phyloP scores from a whole-genome alignment of 176 grass and related monocot genomes.

The Thinopyrum elongatum region DNA sequence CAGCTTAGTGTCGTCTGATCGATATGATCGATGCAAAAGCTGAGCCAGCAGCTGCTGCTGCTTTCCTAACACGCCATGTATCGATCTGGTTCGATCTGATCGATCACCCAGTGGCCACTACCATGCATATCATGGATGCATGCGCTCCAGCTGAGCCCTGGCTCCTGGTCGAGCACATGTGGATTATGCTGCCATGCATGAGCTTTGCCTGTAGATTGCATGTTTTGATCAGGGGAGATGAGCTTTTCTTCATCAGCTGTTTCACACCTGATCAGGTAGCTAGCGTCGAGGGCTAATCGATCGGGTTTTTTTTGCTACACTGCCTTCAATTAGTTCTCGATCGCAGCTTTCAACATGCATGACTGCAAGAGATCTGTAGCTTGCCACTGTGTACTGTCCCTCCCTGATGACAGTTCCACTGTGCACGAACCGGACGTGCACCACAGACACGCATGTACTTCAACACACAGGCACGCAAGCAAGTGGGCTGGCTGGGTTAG shows the following conservation, averaged over 20 bases:
- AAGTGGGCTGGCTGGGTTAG: not conserved
- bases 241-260: not conserved
- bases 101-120: constrained; percentile 13
- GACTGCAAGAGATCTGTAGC: constrained; percentile 42
- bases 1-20: constrained; percentile 6
- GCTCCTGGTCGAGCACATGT: not conserved
- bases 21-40: constrained; percentile 22
- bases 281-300: not conserved
- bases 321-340: not conserved
- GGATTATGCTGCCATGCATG: not conserved
- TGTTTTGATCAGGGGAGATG: not conserved
- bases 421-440: constrained; percentile 15
- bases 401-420: constrained; percentile 34
- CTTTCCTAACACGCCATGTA: not conserved
- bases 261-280: not conserved
- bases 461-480: constrained; percentile 23
- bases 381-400: constrained; percentile 17
- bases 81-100: not conserved
- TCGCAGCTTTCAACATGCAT: constrained; percentile 26
- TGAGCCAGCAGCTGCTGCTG: not conserved
- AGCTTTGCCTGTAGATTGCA: constrained; percentile 10
- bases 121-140: not conserved
- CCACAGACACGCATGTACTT: constrained; percentile 17
- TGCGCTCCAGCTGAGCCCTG: not conserved
- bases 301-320: not conserved